Percentiles rank a stretch among this genome's conserved stretches.
Conservation (phyloP, 2,329 filamentous ascomycete genomes). For the Massarina eburnea region DNA sequence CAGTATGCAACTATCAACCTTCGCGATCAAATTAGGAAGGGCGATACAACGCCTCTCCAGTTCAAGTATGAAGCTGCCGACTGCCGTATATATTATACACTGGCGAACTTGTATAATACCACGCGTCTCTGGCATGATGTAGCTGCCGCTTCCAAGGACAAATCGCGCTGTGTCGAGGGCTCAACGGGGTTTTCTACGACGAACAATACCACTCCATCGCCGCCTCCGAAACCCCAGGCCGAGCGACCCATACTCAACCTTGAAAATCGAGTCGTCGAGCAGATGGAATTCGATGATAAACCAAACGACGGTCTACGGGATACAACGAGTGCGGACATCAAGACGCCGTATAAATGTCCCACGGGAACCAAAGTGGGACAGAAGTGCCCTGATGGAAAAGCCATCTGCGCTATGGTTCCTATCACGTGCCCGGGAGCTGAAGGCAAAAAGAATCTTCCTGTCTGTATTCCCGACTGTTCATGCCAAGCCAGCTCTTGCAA, state of each 20-base stretch:
- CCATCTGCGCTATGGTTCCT: neutral
- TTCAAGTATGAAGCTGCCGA: conserved; percentile 44
- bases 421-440: neutral
- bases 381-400: neutral
- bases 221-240: neutral
- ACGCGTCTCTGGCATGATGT: conserved; percentile 40
- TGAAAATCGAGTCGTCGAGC: conserved; percentile 5
- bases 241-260: conserved; percentile 1
- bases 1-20: conserved; percentile 37
- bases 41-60: conserved; percentile 36
- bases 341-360: neutral
- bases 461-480: neutral
- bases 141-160: conserved; percentile 35
- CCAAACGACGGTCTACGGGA: conserved; percentile 7
- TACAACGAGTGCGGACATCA: neutral
- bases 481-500: neutral
- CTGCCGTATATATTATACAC: conserved; percentile 44
- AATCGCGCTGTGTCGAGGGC: conserved; percentile 33
- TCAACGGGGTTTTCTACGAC: conserved; percentile 27
- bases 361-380: neutral
- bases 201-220: conserved; percentile 4
- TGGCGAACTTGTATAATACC: conserved; percentile 41
- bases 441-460: neutral
- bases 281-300: conserved; percentile 8
- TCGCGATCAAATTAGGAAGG: conserved; percentile 41